Percentiles rank a stretch among this genome's conserved stretches.
phyloP scores from a whole-genome alignment of 352 stramenopile genomes.

The Bremia lactucae region DNA sequence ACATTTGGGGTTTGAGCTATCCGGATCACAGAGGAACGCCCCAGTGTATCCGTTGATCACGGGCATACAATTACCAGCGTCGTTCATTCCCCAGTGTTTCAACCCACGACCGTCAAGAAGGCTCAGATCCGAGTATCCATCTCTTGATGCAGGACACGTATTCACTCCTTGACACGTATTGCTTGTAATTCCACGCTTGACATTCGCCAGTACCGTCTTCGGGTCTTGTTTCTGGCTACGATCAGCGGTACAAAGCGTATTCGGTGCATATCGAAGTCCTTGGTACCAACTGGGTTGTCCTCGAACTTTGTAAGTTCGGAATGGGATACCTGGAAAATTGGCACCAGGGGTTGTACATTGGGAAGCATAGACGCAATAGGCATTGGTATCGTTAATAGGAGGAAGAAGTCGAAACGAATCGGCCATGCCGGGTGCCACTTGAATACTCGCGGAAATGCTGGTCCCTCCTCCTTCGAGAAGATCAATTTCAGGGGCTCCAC shows the following conservation, averaged over 20 bases:
- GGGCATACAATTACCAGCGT: slow-evolving; percentile 37
- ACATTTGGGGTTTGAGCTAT: slow-evolving; percentile 32
- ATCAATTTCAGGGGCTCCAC: slow-evolving; percentile 92
- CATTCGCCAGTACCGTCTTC: slow-evolving; percentile 19
- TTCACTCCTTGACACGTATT: slow-evolving; percentile 39
- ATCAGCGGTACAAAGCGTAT: slow-evolving; percentile 20
- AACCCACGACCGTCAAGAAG: slow-evolving; percentile 29
- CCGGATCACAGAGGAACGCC: slow-evolving; percentile 33
- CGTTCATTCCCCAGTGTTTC: slow-evolving; percentile 44
- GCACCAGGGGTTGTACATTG: slow-evolving; percentile 32
- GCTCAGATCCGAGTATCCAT: slow-evolving; percentile 28
- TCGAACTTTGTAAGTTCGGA: slow-evolving; percentile 25
- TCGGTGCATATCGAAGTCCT: slow-evolving; percentile 44
- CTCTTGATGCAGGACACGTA: slow-evolving; percentile 32
- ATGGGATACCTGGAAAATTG: slow-evolving; percentile 39
- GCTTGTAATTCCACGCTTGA: slow-evolving; percentile 27
- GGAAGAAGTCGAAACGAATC: slow-evolving; percentile 40
- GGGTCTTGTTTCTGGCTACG: slow-evolving; percentile 20
- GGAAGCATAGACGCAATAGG: slow-evolving; percentile 32
- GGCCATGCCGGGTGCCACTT: slow-evolving; percentile 70
- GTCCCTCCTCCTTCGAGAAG: slow-evolving; percentile 79
- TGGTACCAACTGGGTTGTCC: slow-evolving; percentile 43
- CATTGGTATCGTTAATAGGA: slow-evolving; percentile 11
- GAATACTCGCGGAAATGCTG: slow-evolving; percentile 81
- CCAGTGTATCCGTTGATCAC: slow-evolving; percentile 42